These are phyloP conservation scores for Debaryomyces sp. DNA, from an alignment of 1,139 yeast species.

Conservation along the genomic window DNA sequence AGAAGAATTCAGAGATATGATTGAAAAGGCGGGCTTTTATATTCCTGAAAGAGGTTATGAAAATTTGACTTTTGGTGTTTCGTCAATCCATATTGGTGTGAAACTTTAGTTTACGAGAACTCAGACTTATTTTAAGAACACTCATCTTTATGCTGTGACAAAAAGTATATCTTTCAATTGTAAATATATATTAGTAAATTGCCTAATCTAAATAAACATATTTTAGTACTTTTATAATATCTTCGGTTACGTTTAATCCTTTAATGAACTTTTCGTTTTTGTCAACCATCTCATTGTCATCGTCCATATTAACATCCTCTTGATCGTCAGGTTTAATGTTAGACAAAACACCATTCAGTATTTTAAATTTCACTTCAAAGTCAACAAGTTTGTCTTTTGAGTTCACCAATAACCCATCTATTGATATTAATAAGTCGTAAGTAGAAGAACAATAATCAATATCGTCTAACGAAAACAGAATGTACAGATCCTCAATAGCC, in stretches of 20 bases:
- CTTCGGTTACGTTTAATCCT: conserved; percentile 37
- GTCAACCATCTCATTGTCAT: conserved; percentile 5
- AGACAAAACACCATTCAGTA: conserved; percentile 34
- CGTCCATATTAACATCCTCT: conserved; percentile 24
- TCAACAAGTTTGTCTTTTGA: conserved; percentile 2
- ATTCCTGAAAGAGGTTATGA: conserved; percentile 89
- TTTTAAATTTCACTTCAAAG: conserved; percentile 24
- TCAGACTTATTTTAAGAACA: conserved; percentile 1
- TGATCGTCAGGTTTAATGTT: conserved; percentile 13
- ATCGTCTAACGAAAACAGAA: conserved; percentile 27
- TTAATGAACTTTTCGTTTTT: conserved; percentile 21
- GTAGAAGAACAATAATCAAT: conserved; percentile 24
- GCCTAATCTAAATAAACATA: conserved; percentile 12
- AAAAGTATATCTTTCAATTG: conserved; percentile 9
- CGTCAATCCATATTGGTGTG: conserved; percentile 95
- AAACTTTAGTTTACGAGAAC: conserved; percentile 47
- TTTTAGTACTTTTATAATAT: conserved; percentile 25
- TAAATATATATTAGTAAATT: conserved; percentile 12
- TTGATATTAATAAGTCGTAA: conserved; percentile 25
- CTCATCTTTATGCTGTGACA: conserved; percentile 3
- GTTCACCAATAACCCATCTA: conserved; percentile 23
- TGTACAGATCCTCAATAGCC: conserved; percentile 13
- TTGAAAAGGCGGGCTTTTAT: conserved; percentile 91
- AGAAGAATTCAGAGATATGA: conserved; percentile 88
- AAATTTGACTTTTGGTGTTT: conserved; percentile 93